Evolutionary conservation across 1,284 basidiomycete species (phyloP).

Genomic region (Marasmius sp.): DNA sequence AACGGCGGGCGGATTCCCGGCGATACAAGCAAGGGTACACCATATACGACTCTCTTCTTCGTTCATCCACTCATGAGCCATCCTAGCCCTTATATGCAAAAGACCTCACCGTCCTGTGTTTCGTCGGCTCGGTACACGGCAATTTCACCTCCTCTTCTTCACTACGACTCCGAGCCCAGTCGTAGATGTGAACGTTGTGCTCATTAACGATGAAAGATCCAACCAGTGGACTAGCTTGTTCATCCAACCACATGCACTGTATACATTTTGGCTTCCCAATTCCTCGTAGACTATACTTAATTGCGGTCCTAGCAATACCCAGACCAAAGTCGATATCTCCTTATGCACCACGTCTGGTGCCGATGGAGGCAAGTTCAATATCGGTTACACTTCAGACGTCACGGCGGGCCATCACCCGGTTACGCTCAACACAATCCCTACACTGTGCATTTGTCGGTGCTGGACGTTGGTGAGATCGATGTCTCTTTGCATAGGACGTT

Average conservation of each 20-base stretch:
- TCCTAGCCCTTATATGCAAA: constrained; percentile 34
- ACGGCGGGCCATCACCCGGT: constrained; percentile 26
- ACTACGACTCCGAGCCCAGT: constrained; percentile 28
- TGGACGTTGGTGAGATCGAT: constrained; percentile 30
- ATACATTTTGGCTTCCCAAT: not conserved
- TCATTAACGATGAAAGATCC: constrained; percentile 28
- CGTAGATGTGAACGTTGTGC: constrained; percentile 33
- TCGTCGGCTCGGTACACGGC: constrained; percentile 39
- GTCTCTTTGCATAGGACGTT: constrained; percentile 38
- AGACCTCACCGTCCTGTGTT: constrained; percentile 26
- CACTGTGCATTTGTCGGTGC: constrained; percentile 32
- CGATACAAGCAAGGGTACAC: constrained; percentile 30
- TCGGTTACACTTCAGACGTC: constrained; percentile 24
- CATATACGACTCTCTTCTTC: not conserved
- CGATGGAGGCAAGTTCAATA: constrained; percentile 31
- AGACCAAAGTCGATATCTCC: constrained; percentile 26
- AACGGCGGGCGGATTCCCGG: constrained; percentile 22
- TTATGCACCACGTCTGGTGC: constrained; percentile 21
- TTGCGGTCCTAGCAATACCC: constrained; percentile 27
- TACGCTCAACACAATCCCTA: constrained; percentile 28
- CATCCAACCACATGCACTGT: constrained; percentile 40
- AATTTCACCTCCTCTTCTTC: constrained; percentile 33
- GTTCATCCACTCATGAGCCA: not conserved
- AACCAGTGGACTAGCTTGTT: constrained; percentile 21
- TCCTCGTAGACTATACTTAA: constrained; percentile 24